Conservation (phyloP, 495 filamentous ascomycete genomes). For the Hypoxylon lenormandii region DNA sequence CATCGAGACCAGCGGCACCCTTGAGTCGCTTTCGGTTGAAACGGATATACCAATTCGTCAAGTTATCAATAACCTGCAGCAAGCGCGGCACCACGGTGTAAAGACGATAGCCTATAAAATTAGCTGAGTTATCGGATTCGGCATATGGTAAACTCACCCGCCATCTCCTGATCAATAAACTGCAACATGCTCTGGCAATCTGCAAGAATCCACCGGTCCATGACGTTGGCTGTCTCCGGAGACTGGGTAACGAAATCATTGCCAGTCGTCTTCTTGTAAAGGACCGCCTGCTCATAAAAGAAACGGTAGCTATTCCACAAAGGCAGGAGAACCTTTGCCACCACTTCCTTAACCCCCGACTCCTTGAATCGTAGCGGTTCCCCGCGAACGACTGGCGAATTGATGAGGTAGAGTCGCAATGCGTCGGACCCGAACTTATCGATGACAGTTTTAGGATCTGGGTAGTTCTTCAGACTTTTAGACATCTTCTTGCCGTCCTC, state of each 20-base stretch:
- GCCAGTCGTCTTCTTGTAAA: slow-evolving; percentile 88
- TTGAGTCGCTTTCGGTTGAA: slow-evolving; percentile 97
- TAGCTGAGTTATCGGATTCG: not conserved
- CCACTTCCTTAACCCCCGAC: slow-evolving; percentile 91
- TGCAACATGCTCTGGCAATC: slow-evolving; percentile 90
- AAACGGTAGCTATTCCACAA: slow-evolving; percentile 99
- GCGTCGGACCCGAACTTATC: slow-evolving; percentile 92
- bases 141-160: slow-evolving; percentile 60
- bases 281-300: slow-evolving; percentile 92
- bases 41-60: slow-evolving; percentile 99
- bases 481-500: slow-evolving; percentile 99
- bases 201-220: slow-evolving; percentile 97
- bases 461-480: slow-evolving; percentile 97
- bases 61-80: slow-evolving; percentile 89
- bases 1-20: slow-evolving; percentile 84
- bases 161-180: slow-evolving; percentile 97
- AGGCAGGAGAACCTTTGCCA: slow-evolving; percentile 90
- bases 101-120: slow-evolving; percentile 73
- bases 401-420: slow-evolving; percentile 93
- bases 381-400: slow-evolving; percentile 94
- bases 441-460: slow-evolving; percentile 88
- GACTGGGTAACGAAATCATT: slow-evolving; percentile 81
- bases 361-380: slow-evolving; percentile 94
- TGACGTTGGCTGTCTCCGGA: slow-evolving; percentile 83
- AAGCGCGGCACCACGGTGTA: slow-evolving; percentile 95